A percentile compares a stretch with the other conserved stretches of the same genome.
These are phyloP conservation scores for Colletotrichum eleusines DNA, from an alignment of 2,329 filamentous ascomycete genomes.

Conservation along the genomic window DNA sequence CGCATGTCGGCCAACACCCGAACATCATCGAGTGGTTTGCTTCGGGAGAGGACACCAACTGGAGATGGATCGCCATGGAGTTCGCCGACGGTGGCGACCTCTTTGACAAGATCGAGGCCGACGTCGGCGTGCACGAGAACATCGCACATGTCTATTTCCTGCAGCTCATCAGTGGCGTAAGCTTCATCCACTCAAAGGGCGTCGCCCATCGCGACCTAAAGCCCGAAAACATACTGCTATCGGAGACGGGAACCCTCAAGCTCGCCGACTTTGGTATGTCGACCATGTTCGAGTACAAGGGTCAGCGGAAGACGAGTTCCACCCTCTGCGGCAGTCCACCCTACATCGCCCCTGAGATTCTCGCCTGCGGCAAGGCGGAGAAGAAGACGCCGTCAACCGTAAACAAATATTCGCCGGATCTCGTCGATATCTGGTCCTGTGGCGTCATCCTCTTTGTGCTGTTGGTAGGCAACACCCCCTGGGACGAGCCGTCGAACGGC, in stretches of 20 bases:
- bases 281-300: slow-evolving; percentile 91
- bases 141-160: slow-evolving; percentile 97
- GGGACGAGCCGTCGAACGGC: slow-evolving; percentile 88
- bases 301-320: slow-evolving; percentile 81
- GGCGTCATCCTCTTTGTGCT: slow-evolving; percentile 98
- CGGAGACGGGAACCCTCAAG: slow-evolving; percentile 87
- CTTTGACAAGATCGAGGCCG: slow-evolving; percentile 99
- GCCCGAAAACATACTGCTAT: slow-evolving; percentile 95
- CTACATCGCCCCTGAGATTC: slow-evolving; percentile 96
- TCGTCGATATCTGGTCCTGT: slow-evolving; percentile 96
- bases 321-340: slow-evolving; percentile 96
- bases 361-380: slow-evolving; percentile 63
- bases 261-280: slow-evolving; percentile 97
- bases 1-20: slow-evolving; percentile 86
- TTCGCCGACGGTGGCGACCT: slow-evolving; percentile 94
- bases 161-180: slow-evolving; percentile 89
- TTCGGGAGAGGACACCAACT: slow-evolving; percentile 84
- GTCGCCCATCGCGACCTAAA: slow-evolving; percentile 93
- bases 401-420: slow-evolving; percentile 78
- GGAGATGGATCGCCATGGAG: slow-evolving; percentile 99
- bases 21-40: slow-evolving; percentile 96
- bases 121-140: slow-evolving; percentile 93
- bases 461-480: slow-evolving; percentile 95
- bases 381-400: slow-evolving; percentile 60
- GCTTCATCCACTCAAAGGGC: slow-evolving; percentile 96